phyloP scores from a whole-genome alignment of 768 basidiomycete genomes.

The Pleurotus citrinopileatus region DNA sequence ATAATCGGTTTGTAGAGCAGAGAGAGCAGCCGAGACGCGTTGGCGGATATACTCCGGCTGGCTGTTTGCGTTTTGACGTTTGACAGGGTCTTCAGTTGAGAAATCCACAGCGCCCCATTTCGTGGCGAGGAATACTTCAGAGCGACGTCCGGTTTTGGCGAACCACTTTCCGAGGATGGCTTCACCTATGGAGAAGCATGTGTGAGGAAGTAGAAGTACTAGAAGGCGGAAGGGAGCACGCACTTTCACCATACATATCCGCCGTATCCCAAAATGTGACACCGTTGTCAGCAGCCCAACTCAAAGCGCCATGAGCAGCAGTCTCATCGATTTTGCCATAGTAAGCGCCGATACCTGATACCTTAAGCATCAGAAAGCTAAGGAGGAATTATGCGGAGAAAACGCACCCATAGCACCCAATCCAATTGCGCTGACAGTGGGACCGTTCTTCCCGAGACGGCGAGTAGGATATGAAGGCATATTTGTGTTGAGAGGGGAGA shows the following conservation, averaged over 20 bases:
- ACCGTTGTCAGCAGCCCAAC: constrained; percentile 21
- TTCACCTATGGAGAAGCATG: constrained; percentile 15
- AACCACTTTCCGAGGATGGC: constrained; percentile 23
- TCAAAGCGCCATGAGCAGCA: constrained; percentile 16
- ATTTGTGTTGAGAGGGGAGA: neutral
- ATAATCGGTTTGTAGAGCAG: constrained; percentile 17
- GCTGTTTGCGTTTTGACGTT: constrained; percentile 12
- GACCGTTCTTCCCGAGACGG: constrained; percentile 23
- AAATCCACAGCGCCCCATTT: constrained; percentile 24
- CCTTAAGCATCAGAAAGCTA: neutral
- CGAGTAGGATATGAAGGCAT: constrained; percentile 16
- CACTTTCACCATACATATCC: constrained; percentile 20
- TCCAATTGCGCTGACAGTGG: constrained; percentile 24
- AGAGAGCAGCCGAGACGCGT: constrained; percentile 16
- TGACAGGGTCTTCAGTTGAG: constrained; percentile 4
- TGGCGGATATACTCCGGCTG: constrained; percentile 17
- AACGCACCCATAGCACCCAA: constrained; percentile 24
- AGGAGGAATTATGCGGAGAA: neutral
- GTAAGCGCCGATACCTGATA: constrained; percentile 21
- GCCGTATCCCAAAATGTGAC: constrained; percentile 20
- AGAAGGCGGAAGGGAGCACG: neutral
- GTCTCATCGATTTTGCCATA: constrained; percentile 21
- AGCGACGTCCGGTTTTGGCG: constrained; percentile 18
- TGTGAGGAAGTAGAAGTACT: neutral
- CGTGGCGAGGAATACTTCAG: constrained; percentile 24